Evolutionary conservation across 345 rosid genomes (phyloP).

Genomic region (Brassica nigra): DNA sequence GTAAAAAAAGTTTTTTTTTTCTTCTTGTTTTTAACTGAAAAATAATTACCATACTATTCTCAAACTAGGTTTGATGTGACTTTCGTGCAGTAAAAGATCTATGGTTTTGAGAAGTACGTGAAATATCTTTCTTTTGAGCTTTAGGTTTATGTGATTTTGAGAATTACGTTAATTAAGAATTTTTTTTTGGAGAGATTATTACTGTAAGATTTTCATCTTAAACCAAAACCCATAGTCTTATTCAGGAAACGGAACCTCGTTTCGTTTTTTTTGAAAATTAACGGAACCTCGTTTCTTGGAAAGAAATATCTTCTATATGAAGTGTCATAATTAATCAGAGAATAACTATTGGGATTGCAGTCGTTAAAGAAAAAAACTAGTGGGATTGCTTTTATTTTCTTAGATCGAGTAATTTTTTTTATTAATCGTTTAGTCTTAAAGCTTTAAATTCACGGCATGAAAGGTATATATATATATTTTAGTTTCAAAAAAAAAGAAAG

Average conservation of each 20-base stretch:
- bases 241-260: background rate
- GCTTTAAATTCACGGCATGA: background rate
- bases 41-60: background rate
- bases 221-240: background rate
- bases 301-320: background rate
- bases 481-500: too few relatives aligned
- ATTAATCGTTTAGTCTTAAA: background rate
- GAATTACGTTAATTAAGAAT: too few relatives aligned
- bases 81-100: background rate
- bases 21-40: background rate
- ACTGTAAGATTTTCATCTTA: background rate
- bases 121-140: background rate
- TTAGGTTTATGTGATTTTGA: background rate
- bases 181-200: too few relatives aligned
- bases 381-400: too few relatives aligned
- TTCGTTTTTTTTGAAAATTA: too few relatives aligned
- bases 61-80: background rate
- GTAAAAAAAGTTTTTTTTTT: constrained; percentile 22
- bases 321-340: background rate
- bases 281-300: background rate
- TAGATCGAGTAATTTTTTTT: background rate
- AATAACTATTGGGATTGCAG: background rate
- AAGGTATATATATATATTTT: background rate
- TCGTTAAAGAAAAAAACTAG: too few relatives aligned
- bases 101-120: background rate